Conservation (phyloP, 441 rosid species). For the Adansonia grandidieri region DNA sequence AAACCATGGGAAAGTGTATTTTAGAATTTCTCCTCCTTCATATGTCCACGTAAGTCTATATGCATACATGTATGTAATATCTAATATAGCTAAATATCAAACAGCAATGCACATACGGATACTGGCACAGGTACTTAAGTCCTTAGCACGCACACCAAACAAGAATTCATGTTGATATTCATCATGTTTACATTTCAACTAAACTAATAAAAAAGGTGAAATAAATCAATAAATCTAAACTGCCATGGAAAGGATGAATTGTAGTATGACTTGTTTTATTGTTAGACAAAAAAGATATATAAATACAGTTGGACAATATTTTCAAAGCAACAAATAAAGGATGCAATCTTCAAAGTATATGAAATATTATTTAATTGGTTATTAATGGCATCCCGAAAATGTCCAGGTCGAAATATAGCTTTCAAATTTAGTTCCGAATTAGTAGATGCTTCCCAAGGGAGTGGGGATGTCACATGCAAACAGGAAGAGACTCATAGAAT, state of each 20-base stretch:
- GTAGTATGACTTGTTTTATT: not conserved
- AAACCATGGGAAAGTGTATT: constrained; percentile 18
- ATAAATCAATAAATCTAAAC: not conserved
- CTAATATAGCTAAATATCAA: not conserved
- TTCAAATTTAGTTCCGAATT: not conserved
- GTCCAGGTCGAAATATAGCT: not conserved
- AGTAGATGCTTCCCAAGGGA: not conserved
- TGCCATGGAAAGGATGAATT: not conserved
- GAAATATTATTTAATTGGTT: not conserved
- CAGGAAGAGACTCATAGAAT: not conserved
- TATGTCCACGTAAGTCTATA: not conserved
- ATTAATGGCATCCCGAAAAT: not conserved
- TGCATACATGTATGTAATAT: not conserved
- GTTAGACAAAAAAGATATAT: not conserved
- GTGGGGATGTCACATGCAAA: not conserved
- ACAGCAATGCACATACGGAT: not conserved
- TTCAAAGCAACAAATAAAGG: not conserved
- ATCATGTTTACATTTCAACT: constrained; percentile 4
- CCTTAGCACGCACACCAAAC: not conserved
- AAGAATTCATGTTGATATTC: not conserved
- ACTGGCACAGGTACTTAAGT: not conserved
- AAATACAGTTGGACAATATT: not conserved
- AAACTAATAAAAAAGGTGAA: not conserved
- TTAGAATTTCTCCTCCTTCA: not conserved
- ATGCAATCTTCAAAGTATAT: not conserved